Base-by-base conservation (phyloP, 768 basidiomycete species). In the Tulasnella sp. region DNA sequence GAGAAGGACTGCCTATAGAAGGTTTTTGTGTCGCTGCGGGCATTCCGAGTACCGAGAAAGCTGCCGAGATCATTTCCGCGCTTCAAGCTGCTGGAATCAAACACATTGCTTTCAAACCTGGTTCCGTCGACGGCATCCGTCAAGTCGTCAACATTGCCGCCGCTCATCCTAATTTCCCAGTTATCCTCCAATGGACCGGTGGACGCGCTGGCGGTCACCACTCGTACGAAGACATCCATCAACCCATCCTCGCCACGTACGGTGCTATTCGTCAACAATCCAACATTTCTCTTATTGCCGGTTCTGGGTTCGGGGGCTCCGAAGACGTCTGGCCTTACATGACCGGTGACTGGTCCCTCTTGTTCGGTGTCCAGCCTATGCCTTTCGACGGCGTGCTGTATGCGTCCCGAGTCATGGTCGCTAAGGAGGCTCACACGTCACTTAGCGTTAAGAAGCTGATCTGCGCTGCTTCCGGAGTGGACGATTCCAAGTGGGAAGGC, bases 11-110 rank as follows among this genome's bases (percentile, higher is more conserved):
- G 2, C 96, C 96, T 11, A 76, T 98, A 61, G 94, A 99, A 73
- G 96, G 96, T n/a, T 94, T 99, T 72, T 97, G 93, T 67, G 89
- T 98, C 59, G 96, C 94, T 37, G 96, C 96, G 43, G 96, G 94
- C 66, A 88, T 99, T 63, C 96, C 96, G 7, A 86, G 79, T 63
- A 90, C 90, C 1, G 96, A 98, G 72, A 99, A 98, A 71, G 93
- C 94, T 2, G 83, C 83, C 42, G 94, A 98, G 71, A 97, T 99
- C 71, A 96, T 98, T 62, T 80, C 75, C 12, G 88, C 83, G 2
- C 73, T 99, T 46, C 78, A 77, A 63, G 71, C 68, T 31, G 85
- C 86, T 49, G 94, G 94, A 21, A 94, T 98, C 70, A 88, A 86
- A 71, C 96, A 99, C 67, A 82, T 99, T 61, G 79, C 92, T 0